Evolutionary conservation across 345 rosid species (phyloP).

Genomic region (Corchorus capsularis): DNA sequence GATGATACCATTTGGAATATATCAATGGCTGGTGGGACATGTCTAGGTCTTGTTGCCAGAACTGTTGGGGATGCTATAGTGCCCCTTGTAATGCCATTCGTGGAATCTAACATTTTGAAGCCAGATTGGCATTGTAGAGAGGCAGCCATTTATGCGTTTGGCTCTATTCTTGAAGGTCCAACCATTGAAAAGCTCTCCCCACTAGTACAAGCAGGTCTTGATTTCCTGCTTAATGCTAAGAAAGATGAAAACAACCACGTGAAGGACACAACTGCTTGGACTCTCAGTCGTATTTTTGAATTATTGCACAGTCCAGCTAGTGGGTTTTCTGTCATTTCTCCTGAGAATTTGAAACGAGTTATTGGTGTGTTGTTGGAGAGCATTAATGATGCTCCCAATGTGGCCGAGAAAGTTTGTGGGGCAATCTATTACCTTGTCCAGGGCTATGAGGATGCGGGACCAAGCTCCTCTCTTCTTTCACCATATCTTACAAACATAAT

Average conservation of each 20-base stretch:
- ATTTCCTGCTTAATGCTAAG: conserved; percentile 76
- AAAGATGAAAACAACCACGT: conserved; percentile 88
- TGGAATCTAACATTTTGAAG: conserved; percentile 68
- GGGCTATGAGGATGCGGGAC: conserved; percentile 82
- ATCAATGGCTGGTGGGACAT: conserved; percentile 98
- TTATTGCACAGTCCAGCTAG: conserved; percentile 72
- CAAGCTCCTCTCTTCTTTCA: conserved; percentile 63
- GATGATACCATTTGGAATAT: conserved; percentile 86
- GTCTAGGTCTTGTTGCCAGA: conserved; percentile 91
- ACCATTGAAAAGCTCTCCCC: conserved; percentile 73
- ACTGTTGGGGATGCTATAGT: conserved; percentile 90
- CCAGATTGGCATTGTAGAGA: conserved; percentile 87
- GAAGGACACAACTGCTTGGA: conserved; percentile 96
- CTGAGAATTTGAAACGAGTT: conserved; percentile 64
- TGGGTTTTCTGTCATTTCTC: conserved; percentile 69
- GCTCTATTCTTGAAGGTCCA: conserved; percentile 94
- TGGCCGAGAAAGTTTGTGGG: conserved; percentile 94
- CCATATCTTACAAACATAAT: conserved; percentile 71
- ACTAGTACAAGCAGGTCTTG: conserved; percentile 73
- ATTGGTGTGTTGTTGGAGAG: conserved; percentile 70
- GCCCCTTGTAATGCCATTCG: conserved; percentile 93
- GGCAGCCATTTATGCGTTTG: conserved; percentile 95
- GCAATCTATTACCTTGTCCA: conserved; percentile 93
- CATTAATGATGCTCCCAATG: conserved; percentile 74
- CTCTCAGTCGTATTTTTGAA: conserved; percentile 90